Evolutionary conservation across 1,139 yeast species (phyloP).

Genomic region (Meyerozyma carpophila): DNA sequence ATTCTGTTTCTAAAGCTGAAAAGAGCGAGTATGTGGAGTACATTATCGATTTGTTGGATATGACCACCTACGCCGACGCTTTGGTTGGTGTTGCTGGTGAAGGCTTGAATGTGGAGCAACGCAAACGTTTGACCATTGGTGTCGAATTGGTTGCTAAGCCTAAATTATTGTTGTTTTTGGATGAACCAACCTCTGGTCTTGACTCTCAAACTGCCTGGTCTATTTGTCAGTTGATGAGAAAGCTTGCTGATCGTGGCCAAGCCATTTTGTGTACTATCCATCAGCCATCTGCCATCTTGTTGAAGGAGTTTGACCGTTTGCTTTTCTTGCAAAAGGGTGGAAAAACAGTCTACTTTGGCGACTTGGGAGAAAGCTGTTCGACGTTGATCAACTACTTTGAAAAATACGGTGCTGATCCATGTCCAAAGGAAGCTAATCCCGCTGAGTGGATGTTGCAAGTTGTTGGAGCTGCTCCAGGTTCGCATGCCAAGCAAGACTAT

Average conservation of each 20-base stretch:
- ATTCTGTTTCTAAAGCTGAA: conserved; percentile 45
- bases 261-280: conserved; percentile 81
- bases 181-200: conserved; percentile 91
- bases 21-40: conserved; percentile 70
- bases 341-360: conserved; percentile 75
- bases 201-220: conserved; percentile 94
- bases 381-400: conserved; percentile 67
- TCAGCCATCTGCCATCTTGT: conserved; percentile 74
- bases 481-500: conserved; percentile 60
- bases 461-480: conserved; percentile 78
- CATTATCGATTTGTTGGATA: conserved; percentile 62
- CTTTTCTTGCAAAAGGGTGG: conserved; percentile 73
- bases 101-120: conserved; percentile 75
- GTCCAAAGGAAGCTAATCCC: conserved; percentile 64
- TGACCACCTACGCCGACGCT: conserved; percentile 73
- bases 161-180: conserved; percentile 70
- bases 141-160: conserved; percentile 90
- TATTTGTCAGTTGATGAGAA: conserved; percentile 68
- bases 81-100: conserved; percentile 80
- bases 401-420: conserved; percentile 52
- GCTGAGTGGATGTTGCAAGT: conserved; percentile 83
- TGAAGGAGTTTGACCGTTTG: conserved; percentile 74
- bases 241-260: conserved; percentile 72
- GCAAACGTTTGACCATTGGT: conserved; percentile 80
- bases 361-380: conserved; percentile 60